Evolutionary conservation across 345 rosid species (phyloP), one percentile per base, ranked within the genome.

Genomic region (Pistacia integerrima): DNA sequence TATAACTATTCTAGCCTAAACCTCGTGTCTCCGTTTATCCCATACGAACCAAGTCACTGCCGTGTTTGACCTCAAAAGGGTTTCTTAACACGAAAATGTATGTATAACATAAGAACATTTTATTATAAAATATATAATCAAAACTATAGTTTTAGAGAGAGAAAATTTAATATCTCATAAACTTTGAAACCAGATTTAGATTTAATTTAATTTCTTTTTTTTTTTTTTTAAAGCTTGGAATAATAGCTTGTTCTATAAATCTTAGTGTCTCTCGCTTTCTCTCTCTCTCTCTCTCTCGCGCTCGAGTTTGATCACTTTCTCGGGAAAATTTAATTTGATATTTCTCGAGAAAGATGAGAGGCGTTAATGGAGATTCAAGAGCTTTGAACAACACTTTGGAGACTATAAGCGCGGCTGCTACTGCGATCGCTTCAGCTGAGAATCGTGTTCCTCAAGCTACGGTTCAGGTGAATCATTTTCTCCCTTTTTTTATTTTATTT

Each of bases 371-470:
- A 69, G 87, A 84, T 41, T 61, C 85, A 35, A 81, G 86, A 78
- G 82, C 82, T 36, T 75, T 59, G 67, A 76, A 64, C 84, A 85
- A 81, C 82, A 83, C 87, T 67, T 70, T 90, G 55, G 93, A 90
- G 44, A 93, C 97, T 46, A 82, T 96, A 58, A 87, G 81, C 93
- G 97, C 98, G 28, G 98, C 98, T 74, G 98, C 97, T 79, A 81
- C 91, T 17, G 97, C 93, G 83, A 85, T 96, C 80, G 93, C 93
- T n/a, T 88, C 91, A 16, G 89, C 89, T 59, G 93, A 89, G 84
- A 87, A 80, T 81, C 97, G 94, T 83, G 74, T 76, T 82, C 85
- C 82, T 62, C 97, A 82, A 57, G 79, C 89, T 73, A 69, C 93
- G 64, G 79, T 77, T 82, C 93, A 82, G 91, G 93, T 88, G 68